A percentile compares a stretch with the other conserved stretches of the same genome.
phyloP scores from a whole-genome alignment of 768 basidiomycete species.

The Scleroderma bovista region DNA sequence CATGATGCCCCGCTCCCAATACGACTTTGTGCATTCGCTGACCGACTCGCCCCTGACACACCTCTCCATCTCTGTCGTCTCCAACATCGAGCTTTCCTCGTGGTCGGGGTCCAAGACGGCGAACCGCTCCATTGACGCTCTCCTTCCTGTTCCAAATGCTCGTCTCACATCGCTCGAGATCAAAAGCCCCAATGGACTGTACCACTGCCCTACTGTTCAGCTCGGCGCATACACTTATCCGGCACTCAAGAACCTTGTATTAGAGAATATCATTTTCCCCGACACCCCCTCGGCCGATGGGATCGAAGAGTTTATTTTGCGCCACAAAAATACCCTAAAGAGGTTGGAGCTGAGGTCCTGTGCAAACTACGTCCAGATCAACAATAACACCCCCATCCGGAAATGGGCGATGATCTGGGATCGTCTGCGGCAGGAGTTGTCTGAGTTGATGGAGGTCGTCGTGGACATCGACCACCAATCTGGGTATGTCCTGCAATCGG shows the following conservation, averaged over 20 bases:
- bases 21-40: slow-evolving; percentile 24
- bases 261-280: slow-evolving; percentile 28
- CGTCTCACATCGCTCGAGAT: slow-evolving; percentile 19
- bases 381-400: slow-evolving; percentile 10
- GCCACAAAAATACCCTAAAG: slow-evolving; percentile 23
- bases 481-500: slow-evolving; percentile 21
- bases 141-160: slow-evolving; percentile 17
- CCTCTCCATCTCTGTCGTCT: slow-evolving; percentile 25
- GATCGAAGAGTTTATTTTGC: slow-evolving; percentile 26
- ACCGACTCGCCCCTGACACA: slow-evolving; percentile 23
- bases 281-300: slow-evolving; percentile 13
- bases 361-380: slow-evolving; percentile 18
- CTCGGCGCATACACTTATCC: slow-evolving; percentile 20
- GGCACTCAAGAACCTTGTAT: slow-evolving; percentile 19
- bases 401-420: slow-evolving; percentile 26
- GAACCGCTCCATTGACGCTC: slow-evolving; percentile 20
- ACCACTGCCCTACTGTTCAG: slow-evolving; percentile 21
- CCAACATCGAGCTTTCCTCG: slow-evolving; percentile 24
- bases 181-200: slow-evolving; percentile 24
- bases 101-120: slow-evolving; percentile 29
- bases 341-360: slow-evolving; percentile 22
- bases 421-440: slow-evolving; percentile 17
- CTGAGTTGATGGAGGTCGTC: slow-evolving; percentile 18
- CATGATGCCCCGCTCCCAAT: slow-evolving; percentile 18
- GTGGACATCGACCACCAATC: slow-evolving; percentile 6